Conservation (phyloP, 2,329 filamentous ascomycete genomes). For the Rhynchosporium graminicola region DNA sequence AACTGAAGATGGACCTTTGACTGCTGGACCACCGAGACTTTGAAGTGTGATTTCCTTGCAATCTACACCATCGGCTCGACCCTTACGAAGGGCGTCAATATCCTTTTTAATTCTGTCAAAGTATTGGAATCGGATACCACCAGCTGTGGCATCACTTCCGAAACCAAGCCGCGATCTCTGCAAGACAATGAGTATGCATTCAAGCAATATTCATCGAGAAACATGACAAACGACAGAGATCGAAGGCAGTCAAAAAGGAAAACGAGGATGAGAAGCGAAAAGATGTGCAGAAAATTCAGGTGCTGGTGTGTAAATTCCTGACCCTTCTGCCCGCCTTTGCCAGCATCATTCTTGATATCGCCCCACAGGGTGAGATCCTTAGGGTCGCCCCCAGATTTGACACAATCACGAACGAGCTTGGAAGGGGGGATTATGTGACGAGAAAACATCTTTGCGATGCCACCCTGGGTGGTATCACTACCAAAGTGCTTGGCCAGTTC, state of each 20-base stretch:
- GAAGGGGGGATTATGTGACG: neutral
- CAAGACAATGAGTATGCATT: constrained; percentile 18
- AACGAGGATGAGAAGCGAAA: neutral
- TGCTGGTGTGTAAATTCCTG: constrained; percentile 9
- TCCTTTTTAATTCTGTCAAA: constrained; percentile 42
- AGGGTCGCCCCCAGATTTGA: constrained; percentile 6
- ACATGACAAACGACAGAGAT: no score
- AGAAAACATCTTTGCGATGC: constrained; percentile 12
- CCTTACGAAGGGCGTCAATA: constrained; percentile 40
- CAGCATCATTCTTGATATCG: neutral
- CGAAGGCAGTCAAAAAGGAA: no score
- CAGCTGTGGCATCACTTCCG: constrained; percentile 54
- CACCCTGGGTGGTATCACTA: constrained; percentile 55
- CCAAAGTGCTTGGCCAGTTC: constrained; percentile 21
- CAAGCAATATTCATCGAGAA: neutral
- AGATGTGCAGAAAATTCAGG: constrained; percentile 1
- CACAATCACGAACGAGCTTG: constrained; percentile 7
- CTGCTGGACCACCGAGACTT: constrained; percentile 11
- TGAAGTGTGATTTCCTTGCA: constrained; percentile 26
- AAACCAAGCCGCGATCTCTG: constrained; percentile 24
- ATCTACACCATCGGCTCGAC: constrained; percentile 38
- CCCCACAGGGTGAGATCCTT: constrained; percentile 30
- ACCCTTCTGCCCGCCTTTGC: constrained; percentile 13
- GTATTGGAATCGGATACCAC: constrained; percentile 29
- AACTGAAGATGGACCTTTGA: constrained; percentile 11